Base-by-base conservation (phyloP, 352 stramenopile species). In the Phytophthora syringae region DNA sequence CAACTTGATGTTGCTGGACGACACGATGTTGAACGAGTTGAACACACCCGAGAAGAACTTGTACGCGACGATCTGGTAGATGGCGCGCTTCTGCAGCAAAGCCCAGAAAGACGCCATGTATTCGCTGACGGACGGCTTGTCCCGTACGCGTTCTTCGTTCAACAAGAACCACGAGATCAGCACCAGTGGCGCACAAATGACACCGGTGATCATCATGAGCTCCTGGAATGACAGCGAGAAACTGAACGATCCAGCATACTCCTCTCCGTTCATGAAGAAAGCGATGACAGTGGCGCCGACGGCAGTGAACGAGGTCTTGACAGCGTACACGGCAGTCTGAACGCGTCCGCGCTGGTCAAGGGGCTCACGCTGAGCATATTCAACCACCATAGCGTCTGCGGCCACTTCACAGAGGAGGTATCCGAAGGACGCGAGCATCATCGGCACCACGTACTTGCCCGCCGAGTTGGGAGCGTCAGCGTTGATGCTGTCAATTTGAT, bases 41-140 rank as follows among this genome's bases (percentile, higher is more conserved):
- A 88, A 88, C 7, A 87, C 70, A 3, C 64, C 72, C 2, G 76
- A 81, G 62, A 88, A 79, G 49, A 90, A 89, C 45, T 85, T 84
- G 64, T 85, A 89, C 22, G 70, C 70, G 32, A 75, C 75, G 39
- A 90, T 76, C 27, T 76, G 68, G 27, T 76, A 76, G 18, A 72
- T 64, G 0, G 77, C 75, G 7, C 80, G 74, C 52, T 74, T 49
- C 47, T 88, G 76, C 5, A 90, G 34, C 36, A 85, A 25, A 0
- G 42, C 54, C 82, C 82, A 90, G 42, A 90, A 86, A 3, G 54
- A 61, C 11, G 43, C 44, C 37, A 85, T 74, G 60, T 84, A 89
- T 11, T 28, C 27, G 0, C 39, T 12, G 30, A 80, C 72, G 0
- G 36, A 53, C 27, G 53, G 51, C 4, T 64, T 67, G 1, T 73